phyloP scores from a whole-genome alignment of 2,329 filamentous ascomycete genomes.

The Arthroderma uncinatum region DNA sequence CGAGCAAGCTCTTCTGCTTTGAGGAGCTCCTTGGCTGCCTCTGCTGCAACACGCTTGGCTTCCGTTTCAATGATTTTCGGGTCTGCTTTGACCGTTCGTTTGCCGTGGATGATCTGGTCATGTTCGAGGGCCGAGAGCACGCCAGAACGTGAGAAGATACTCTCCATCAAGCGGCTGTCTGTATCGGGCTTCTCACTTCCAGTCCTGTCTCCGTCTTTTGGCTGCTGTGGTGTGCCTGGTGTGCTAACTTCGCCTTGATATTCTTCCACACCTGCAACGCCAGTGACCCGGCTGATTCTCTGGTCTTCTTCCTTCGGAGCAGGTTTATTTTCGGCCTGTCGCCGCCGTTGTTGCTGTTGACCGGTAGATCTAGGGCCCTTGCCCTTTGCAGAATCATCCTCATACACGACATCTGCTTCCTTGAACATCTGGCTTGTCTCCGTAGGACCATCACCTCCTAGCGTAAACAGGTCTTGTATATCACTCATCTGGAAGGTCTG shows the following conservation, averaged over 20 bases:
- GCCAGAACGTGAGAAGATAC: slow-evolving; percentile 74
- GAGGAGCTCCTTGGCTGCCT: slow-evolving; percentile 65
- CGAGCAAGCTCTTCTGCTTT: slow-evolving; percentile 62
- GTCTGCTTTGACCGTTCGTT: slow-evolving; percentile 60
- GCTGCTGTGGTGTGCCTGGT: slow-evolving; percentile 15
- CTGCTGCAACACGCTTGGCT: slow-evolving; percentile 64
- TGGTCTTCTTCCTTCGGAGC: slow-evolving; percentile 24
- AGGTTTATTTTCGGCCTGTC: slow-evolving; percentile 15
- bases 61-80: slow-evolving; percentile 68
- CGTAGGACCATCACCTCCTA: slow-evolving; percentile 59
- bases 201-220: slow-evolving; percentile 19
- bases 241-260: slow-evolving; percentile 41
- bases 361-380: slow-evolving; percentile 5
- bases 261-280: slow-evolving; percentile 55
- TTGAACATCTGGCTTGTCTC: slow-evolving; percentile 81
- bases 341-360: slow-evolving; percentile 8
- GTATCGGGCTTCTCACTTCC: slow-evolving; percentile 22
- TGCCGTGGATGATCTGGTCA: slow-evolving; percentile 76
- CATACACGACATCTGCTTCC: slow-evolving; percentile 66
- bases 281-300: slow-evolving; percentile 44
- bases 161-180: slow-evolving; percentile 72
- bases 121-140: slow-evolving; percentile 91
- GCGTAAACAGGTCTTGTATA: slow-evolving; percentile 79
- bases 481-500: slow-evolving; percentile 84
- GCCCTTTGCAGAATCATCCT: slow-evolving; percentile 25